Percentiles rank a stretch among this genome's conserved stretches.
phyloP scores from a whole-genome alignment of 768 basidiomycete genomes.

The Podaxis sp. region DNA sequence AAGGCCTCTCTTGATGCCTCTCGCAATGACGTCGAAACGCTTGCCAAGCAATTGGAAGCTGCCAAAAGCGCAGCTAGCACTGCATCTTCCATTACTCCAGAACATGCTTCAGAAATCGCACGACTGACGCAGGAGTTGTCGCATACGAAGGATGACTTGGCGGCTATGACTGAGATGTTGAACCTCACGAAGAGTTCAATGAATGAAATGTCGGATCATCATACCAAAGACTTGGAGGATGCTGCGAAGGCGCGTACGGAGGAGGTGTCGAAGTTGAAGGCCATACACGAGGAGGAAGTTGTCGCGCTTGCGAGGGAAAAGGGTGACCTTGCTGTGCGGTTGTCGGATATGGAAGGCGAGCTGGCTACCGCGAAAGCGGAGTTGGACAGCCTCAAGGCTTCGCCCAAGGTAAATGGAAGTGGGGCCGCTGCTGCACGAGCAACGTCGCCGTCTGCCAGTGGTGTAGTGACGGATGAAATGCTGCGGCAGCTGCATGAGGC shows the following conservation, averaged over 20 bases:
- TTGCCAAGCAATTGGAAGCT: conserved; percentile 66
- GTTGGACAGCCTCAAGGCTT: conserved; percentile 46
- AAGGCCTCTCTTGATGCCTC: conserved; percentile 57
- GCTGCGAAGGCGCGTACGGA: conserved; percentile 67
- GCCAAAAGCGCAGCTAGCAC: conserved; percentile 46
- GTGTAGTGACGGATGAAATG: conserved; percentile 67
- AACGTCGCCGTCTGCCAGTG: conserved; percentile 36
- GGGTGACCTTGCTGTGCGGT: conserved; percentile 53
- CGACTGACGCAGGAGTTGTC: conserved; percentile 59
- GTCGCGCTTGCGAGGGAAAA: conserved; percentile 55
- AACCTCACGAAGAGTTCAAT: conserved; percentile 69
- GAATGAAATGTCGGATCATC: conserved; percentile 66
- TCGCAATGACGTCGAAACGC: conserved; percentile 50
- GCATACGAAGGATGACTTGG: conserved; percentile 66
- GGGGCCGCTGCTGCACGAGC: conserved; percentile 25
- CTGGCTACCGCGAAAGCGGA: conserved; percentile 62
- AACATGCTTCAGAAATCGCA: conserved; percentile 53
- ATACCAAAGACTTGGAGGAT: conserved; percentile 72
- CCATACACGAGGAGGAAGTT: conserved; percentile 61
- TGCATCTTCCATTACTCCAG: conserved; percentile 35
- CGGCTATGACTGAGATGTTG: conserved; percentile 63
- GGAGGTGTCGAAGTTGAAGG: conserved; percentile 63
- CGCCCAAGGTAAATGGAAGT: conserved; percentile 58
- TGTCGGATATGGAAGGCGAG: conserved; percentile 81
- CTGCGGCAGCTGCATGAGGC: conserved; percentile 78